Evolutionary conservation across 2,329 filamentous ascomycete species (phyloP).

Genomic region (Ampelomyces quisqualis): DNA sequence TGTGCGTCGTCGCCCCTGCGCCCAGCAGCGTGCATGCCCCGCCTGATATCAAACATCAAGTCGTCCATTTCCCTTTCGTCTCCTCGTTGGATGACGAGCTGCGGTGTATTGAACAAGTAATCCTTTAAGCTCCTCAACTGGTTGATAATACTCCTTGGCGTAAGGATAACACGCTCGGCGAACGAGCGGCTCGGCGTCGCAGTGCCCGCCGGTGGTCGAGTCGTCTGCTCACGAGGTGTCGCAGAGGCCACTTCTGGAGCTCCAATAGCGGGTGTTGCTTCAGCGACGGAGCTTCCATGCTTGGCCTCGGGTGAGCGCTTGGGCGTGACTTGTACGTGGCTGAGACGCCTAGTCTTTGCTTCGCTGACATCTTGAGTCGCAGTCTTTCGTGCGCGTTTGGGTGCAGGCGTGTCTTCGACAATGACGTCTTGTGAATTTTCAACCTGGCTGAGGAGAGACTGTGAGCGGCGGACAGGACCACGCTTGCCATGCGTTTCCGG

Average conservation of each 20-base stretch:
- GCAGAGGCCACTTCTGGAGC: conserved; percentile 5
- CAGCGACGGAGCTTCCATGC: neutral
- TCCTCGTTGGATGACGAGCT: conserved; percentile 60
- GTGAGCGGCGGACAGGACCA: conserved; percentile 25
- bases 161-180: conserved; percentile 40
- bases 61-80: conserved; percentile 74
- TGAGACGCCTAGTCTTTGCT: conserved; percentile 20
- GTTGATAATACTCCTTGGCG: conserved; percentile 54
- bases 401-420: conserved; percentile 31
- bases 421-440: conserved; percentile 25
- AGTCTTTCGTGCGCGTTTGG: conserved; percentile 30
- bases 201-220: conserved; percentile 4
- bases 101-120: conserved; percentile 55
- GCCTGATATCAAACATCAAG: conserved; percentile 75
- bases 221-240: too few species aligned
- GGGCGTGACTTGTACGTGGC: conserved; percentile 28
- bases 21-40: conserved; percentile 70
- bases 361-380: conserved; percentile 35
- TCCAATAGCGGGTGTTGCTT: conserved; percentile 6
- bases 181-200: conserved; percentile 35
- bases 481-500: conserved; percentile 27
- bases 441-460: conserved; percentile 33
- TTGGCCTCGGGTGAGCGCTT: conserved; percentile 22
- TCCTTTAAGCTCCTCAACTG: conserved; percentile 48
- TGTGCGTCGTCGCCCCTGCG: conserved; percentile 53